Conservation (phyloP, 2,329 filamentous ascomycete genomes). For the Aspergillus pseudoglaucus region DNA sequence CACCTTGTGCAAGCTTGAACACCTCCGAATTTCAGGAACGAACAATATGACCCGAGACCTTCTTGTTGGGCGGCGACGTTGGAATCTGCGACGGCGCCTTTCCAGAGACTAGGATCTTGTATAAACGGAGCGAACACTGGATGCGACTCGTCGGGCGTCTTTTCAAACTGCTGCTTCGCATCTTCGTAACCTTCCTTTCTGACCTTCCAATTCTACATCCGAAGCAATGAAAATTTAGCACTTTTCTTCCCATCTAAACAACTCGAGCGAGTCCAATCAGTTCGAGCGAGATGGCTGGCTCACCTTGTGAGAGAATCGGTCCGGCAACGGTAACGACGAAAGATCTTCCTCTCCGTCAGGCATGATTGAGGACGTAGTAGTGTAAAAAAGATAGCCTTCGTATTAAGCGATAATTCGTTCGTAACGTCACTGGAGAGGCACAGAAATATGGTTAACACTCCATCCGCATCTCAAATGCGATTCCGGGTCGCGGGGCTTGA, state of each 20-base stretch:
- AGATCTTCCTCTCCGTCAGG: slow-evolving; percentile 39
- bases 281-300: slow-evolving; percentile 5
- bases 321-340: slow-evolving; percentile 36
- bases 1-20: slow-evolving; percentile 67
- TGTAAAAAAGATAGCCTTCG: background rate
- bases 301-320: slow-evolving; percentile 40
- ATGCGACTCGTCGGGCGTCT: slow-evolving; percentile 76
- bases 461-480: background rate
- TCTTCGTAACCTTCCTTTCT: slow-evolving; percentile 93
- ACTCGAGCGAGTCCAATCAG: background rate
- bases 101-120: slow-evolving; percentile 80
- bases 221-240: background rate
- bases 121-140: slow-evolving; percentile 82
- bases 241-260: background rate
- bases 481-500: background rate
- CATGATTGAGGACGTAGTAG: slow-evolving; percentile 23
- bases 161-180: slow-evolving; percentile 77
- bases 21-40: slow-evolving; percentile 87
- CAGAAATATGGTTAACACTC: background rate
- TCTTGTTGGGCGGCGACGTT: slow-evolving; percentile 97
- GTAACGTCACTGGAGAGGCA: background rate
- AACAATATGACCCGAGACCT: slow-evolving; percentile 76
- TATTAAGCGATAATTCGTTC: background rate
- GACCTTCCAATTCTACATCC: slow-evolving; percentile 78
- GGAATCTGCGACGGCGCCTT: slow-evolving; percentile 83